Conservation (phyloP, 495 filamentous ascomycete genomes). For the Penicillium roqueforti region DNA sequence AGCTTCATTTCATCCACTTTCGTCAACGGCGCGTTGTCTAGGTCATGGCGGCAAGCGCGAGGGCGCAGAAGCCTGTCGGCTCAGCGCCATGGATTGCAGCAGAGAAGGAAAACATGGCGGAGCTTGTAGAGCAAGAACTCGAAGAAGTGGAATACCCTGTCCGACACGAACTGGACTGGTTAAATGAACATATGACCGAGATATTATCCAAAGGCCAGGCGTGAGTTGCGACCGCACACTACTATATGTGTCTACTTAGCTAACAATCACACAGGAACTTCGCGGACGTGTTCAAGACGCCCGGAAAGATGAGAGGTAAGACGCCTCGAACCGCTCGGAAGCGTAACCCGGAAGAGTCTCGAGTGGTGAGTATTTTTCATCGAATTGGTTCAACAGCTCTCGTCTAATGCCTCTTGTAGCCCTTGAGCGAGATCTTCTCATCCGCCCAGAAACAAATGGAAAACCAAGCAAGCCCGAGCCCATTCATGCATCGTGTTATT, state of each 20-base stretch:
- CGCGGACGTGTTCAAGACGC: constrained; percentile 91
- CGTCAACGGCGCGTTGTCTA: constrained; percentile 35
- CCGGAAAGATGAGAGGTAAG: constrained; percentile 88
- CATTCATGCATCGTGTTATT: constrained; percentile 34
- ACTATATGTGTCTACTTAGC: constrained; percentile 11
- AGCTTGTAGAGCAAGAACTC: constrained; percentile 65
- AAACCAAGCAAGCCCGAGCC: constrained; percentile 30
- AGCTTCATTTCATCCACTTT: neutral
- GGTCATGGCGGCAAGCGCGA: constrained; percentile 48
- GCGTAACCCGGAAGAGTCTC: constrained; percentile 55
- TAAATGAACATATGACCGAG: constrained; percentile 95
- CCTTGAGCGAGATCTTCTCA: constrained; percentile 78
- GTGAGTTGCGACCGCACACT: constrained; percentile 46
- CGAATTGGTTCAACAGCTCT: constrained; percentile 3
- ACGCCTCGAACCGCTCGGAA: constrained; percentile 83
- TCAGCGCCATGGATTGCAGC: constrained; percentile 64
- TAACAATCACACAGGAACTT: constrained; percentile 62
- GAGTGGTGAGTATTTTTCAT: constrained; percentile 54
- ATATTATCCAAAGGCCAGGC: constrained; percentile 83
- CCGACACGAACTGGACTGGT: constrained; percentile 88
- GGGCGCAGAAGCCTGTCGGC: constrained; percentile 54
- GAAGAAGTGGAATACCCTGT: constrained; percentile 88
- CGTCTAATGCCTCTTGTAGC: constrained; percentile 48
- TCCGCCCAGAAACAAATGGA: constrained; percentile 45
- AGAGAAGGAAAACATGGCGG: constrained; percentile 60